Evolutionary conservation across 768 basidiomycete species (phyloP), one percentile per base, ranked within the genome.

Genomic region (Mycena polygramma): DNA sequence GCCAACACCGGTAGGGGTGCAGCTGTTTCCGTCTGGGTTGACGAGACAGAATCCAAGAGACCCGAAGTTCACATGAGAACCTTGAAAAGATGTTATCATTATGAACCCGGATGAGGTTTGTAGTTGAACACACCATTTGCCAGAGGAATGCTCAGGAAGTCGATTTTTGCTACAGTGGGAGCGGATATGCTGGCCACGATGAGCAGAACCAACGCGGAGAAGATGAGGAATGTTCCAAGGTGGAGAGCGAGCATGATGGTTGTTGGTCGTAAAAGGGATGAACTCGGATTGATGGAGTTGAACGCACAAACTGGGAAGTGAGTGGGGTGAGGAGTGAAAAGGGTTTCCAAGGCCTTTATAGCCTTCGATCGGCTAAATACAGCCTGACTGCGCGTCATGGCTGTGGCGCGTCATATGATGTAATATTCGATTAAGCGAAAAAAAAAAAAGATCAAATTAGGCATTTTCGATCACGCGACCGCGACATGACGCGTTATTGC

Each of bases 181-280:
- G 68, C 69, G 14, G 68, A 72, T 24, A 75, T 75, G 57, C 71
- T 72, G 2, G 69, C 64, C 14, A 75, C 68, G 30, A 75, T 67
- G 37, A 75, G 73, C 6, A 75, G 60, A 1, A 37, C 65, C 36
- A 68, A 46, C 22, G 63, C 75, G 14, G 59, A 46, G 58, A 75
- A 69, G 46, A 75, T 69, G 71, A 75, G 71, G 65, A 75, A 73
- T 14, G 74, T 75, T 30, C 74, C 74, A 43, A 68, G 9, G 59
- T 75, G 69, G 7, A 71, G 19, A 9, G 64, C 35, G 71, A 67
- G 22, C 57, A 67, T 58, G 57, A 35, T 64, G 51, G 37, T 7
- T 41, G 39, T n/a, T 30, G 39, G 26, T 60, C 59, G 59, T 60
- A 37, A 49, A 30, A 60, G 30, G n/a, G n/a, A n/a, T 26, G 55